Percentiles rank a stretch among this genome's conserved stretches.
phyloP scores from a whole-genome alignment of 441 rosid species.

The Hura crepitans region DNA sequence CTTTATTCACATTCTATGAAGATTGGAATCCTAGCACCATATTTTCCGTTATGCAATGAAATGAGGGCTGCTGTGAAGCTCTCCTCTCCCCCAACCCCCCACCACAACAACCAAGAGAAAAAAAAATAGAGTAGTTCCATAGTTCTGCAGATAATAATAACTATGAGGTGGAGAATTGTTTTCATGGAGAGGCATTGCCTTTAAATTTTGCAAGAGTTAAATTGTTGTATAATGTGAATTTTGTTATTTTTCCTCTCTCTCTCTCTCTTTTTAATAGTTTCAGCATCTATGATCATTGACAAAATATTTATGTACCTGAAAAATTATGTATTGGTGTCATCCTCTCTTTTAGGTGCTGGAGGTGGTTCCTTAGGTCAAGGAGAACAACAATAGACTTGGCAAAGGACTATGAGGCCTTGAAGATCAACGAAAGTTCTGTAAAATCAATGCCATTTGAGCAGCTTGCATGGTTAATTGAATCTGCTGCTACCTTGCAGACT shows the following conservation, averaged over 20 bases:
- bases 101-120: too few relatives aligned
- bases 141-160: background rate
- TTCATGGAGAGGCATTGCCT: background rate
- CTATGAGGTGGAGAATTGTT: background rate
- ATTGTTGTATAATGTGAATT: background rate
- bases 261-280: too few relatives aligned
- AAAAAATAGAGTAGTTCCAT: background rate
- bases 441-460: constrained; percentile 79
- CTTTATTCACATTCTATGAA: background rate
- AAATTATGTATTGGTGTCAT: background rate
- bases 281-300: background rate
- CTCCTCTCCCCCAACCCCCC: too few relatives aligned
- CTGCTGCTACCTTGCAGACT: constrained; percentile 50
- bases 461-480: constrained; percentile 70
- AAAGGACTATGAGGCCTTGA: constrained; percentile 53
- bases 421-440: constrained; percentile 45
- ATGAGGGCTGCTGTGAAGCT: background rate
- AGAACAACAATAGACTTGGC: constrained; percentile 75
- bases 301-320: background rate
- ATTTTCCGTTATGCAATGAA: background rate
- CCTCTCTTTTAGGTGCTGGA: constrained; percentile 67
- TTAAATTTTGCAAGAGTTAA: background rate
- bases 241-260: too few relatives aligned
- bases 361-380: constrained; percentile 54
- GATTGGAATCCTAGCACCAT: background rate